Conservation (phyloP, 768 basidiomycete genomes). For the Amanita rubescens region DNA sequence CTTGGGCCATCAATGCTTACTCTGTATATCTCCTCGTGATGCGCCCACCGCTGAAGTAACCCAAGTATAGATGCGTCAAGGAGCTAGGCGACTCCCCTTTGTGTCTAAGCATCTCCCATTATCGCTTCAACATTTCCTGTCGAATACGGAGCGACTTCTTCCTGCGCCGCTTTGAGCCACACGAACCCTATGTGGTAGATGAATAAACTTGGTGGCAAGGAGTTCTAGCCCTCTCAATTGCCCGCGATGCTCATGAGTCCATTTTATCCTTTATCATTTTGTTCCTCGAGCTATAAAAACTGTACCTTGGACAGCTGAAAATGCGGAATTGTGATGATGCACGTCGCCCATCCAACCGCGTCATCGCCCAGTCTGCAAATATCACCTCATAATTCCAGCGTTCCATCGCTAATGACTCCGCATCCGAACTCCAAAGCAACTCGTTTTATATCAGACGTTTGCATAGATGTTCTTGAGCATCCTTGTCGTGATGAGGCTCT, state of each 20-base stretch:
- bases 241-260: neutral
- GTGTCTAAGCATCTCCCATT: neutral
- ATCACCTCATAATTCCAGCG: neutral
- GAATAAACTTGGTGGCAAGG: no score
- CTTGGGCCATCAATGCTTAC: no score
- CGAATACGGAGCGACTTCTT: neutral
- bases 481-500: slow-evolving; percentile 13
- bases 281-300: neutral
- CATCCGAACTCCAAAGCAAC: neutral
- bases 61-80: neutral
- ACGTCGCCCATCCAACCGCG: neutral
- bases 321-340: neutral
- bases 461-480: neutral
- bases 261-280: neutral
- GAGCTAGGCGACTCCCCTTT: neutral
- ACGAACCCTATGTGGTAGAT: neutral
- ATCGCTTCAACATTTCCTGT: neutral
- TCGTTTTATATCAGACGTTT: neutral
- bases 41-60: no score
- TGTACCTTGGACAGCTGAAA: neutral
- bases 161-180: neutral
- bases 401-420: neutral
- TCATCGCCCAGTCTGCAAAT: no score
- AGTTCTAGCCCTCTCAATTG: neutral
- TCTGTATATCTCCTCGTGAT: no score